Base-by-base conservation (phyloP, 441 rosid genomes). In the Dalechampia spathulata region DNA sequence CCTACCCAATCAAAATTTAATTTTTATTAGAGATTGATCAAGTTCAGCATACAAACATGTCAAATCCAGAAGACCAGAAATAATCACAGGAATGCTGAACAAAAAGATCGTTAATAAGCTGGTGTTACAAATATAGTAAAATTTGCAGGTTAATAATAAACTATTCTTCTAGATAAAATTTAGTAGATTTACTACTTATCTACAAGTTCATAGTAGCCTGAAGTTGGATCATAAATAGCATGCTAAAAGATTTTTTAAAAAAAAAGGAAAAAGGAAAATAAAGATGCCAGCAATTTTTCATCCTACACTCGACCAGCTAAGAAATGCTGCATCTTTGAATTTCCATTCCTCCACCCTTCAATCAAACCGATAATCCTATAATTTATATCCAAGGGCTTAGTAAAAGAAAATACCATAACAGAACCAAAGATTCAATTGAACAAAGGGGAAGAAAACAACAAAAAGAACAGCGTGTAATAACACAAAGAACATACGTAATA, bases 1-100 rank as follows among this genome's bases (percentile, higher is more conserved):
- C 83, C 90, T 81, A 45, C 6, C 13, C 47, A 70, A 39, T 49
- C 28, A 30, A 55, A 55, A 19, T 23, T 7, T 23, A 51, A 23
- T 34, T 6, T 34, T 20, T 4, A 42, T 71, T 50, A 74, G 65
- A 63, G 59, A 7, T 3, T 19, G 25, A 65, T 36, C 13, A 16
- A 39, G 32, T 42, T 10, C 19, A 14, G 34, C 14, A 8, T 23
- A 32, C 26, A 44, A 25, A 56, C 22, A 39, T 23, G 5, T 20
- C 22, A 52, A 56, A 23, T 47, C 32, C 32, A 46, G 54, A 28
- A 5, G 14, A 49, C 23, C 22, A 20, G 13, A 47, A 52, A 48
- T 49, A 43, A 16, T 10, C n/a, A 2, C 8, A 22, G 11, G 52
- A 26, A 30, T 19, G 7, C 27, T 0, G 19, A 59, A 39, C 10